These are phyloP conservation scores for Oldenlandia corymbosa DNA, from an alignment of 257 asterid genomes.

Conservation along the genomic window DNA sequence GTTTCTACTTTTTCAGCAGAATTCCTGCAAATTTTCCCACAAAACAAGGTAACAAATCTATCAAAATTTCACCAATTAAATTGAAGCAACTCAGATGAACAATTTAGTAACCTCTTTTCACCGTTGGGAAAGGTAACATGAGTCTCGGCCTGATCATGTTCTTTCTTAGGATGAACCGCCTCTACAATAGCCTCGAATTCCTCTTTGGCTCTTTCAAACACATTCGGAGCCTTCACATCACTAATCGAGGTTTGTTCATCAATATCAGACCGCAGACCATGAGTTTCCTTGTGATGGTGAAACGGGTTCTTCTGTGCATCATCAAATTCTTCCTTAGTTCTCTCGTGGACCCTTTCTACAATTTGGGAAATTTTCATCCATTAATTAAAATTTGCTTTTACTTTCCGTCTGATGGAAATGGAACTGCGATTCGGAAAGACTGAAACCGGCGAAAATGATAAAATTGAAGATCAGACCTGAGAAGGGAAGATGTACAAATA, in stretches of 20 bases:
- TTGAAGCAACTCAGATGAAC: background rate
- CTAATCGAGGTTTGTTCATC: constrained; percentile 41
- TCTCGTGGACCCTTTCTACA: constrained; percentile 39
- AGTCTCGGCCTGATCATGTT: constrained; percentile 13
- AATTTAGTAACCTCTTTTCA: constrained; percentile 29
- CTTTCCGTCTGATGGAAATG: background rate
- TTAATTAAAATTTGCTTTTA: constrained; percentile 11
- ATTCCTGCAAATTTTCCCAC: constrained; percentile 36
- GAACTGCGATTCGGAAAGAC: background rate
- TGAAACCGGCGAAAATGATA: background rate
- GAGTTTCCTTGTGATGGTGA: constrained; percentile 55
- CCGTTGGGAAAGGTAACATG: constrained; percentile 10
- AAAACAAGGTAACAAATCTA: background rate
- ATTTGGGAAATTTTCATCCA: constrained; percentile 26
- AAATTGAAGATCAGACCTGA: background rate
- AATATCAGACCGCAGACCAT: constrained; percentile 60
- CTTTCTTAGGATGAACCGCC: constrained; percentile 56
- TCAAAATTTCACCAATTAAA: background rate
- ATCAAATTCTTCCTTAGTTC: constrained; percentile 40
- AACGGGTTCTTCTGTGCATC: constrained; percentile 26
- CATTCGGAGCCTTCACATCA: constrained; percentile 70
- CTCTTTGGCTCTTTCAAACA: constrained; percentile 74
- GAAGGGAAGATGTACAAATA: constrained; percentile 4
- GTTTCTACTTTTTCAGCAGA: constrained; percentile 18
- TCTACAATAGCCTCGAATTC: constrained; percentile 70